Base-by-base conservation (phyloP, 2,329 filamentous ascomycete genomes). In the Aureobasidium zeae region DNA sequence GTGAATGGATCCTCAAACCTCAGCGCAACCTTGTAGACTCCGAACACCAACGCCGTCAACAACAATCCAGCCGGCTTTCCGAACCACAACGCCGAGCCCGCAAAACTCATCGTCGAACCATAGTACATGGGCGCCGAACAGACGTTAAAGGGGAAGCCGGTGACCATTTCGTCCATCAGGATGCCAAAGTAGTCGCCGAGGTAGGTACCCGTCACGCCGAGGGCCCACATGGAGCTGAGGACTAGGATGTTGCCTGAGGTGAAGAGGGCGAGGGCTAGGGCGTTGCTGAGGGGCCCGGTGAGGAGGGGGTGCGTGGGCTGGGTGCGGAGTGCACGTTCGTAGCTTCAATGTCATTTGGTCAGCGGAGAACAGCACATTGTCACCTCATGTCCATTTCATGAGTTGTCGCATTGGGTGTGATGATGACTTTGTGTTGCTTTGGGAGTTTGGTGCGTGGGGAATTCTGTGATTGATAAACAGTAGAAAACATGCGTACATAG, bases 101-200 rank as follows among this genome's bases (percentile, higher is more conserved):
- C 67, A 67, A 98, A 98, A 67, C 83, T 89, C 74, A 94, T 73
- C 17, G 89, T 91, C 49, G 81, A 86, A 47, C 91, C 91, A 69
- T 87, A 84, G 71, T 98, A 98, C 91, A 98, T 98, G 50, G 91
- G 91, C 41, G 86, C 83, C 52, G 79, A 77, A 44, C 82, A 88
- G 49, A 96, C 74, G 64, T 84, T 96, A 74, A 98, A 98, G 2
- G 91, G 91, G 62, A 98, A 98, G 11, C 85, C 83, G 10, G 87
- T 94, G 41, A 98, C 88, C 57, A 89, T 89, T 53, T 82, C 70
- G 61, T 96, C 89, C 87, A 95, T 94, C 52, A 98, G 73, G 62
- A 96, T 95, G 54, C 91, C 91, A 61, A 96, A 98, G 72, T 98
- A 98, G 70, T 98, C 91, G 55, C 91, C 91, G 25, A 98, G 72